Base-by-base conservation (phyloP, 1,139 yeast genomes). In the Taphrina deformans region DNA sequence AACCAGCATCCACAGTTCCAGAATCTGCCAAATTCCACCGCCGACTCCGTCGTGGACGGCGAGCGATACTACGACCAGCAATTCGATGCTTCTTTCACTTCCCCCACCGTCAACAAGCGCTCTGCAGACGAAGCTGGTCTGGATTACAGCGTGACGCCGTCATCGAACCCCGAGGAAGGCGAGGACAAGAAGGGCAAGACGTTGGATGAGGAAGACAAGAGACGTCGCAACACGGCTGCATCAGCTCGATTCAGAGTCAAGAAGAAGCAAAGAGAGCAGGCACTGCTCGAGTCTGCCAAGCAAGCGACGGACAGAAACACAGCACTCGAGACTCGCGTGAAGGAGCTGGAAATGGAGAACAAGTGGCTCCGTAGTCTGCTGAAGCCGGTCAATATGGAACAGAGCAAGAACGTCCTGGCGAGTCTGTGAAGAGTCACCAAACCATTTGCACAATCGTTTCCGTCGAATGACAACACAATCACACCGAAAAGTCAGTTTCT, bases 271-370 rank as follows among this genome's bases (percentile, higher is more conserved):
- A 86, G 88, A 73, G 96, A 90, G 75, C 90, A 86, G 74, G 92
- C 89, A 74, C 84, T 89, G 86, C 96, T 89, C 75, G 79, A 80
- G 52, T 83, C 82, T 65, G 80, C 89, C 21, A 79, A 80, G 70
- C 86, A 83, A 65, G 79, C 90, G 68, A 83, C 83, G 70, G 89
- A 87, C 38, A 75, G 83, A 70, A 85, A 89, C 26, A 79, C 79
- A 63, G 78, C 78, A 29, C 80, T 88, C 69, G 93, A 89, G 73
- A 76, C 80, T 67, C 85, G 85, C 70, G 81, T 85, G 55, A 80
- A 79, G 73, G 89, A 89, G 75, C 75, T 87, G 69, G 95, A 89
- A 75, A 85, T 88, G 87, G 97, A 90, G 76, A 90, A 90, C 79
- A 84, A 84, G 72, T 81, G 93, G 77, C 80, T 90, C 69, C 82